Evolutionary conservation across 345 rosid species (phyloP).

Genomic region (Rhizophora mangle): DNA sequence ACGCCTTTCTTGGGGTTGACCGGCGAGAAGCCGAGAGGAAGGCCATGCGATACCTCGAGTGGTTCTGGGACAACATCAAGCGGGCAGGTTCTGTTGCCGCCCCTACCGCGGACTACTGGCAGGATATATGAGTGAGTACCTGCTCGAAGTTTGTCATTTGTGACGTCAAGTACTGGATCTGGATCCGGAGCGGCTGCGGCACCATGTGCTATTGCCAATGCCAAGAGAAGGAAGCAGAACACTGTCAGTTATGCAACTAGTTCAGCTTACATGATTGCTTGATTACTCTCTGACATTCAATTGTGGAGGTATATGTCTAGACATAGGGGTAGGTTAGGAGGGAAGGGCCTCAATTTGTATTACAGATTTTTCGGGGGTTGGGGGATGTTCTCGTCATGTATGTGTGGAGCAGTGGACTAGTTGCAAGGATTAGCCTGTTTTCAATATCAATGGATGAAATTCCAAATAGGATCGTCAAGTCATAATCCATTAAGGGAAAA

Average conservation of each 20-base stretch:
- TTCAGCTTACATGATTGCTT: too few species aligned
- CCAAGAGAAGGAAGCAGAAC: not conserved
- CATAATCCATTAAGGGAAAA: too few species aligned
- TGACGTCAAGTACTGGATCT: not conserved
- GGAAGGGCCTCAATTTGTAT: too few species aligned
- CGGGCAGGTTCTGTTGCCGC: not conserved
- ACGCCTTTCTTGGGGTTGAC: slow-evolving; percentile 20
- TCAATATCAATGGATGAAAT: too few species aligned
- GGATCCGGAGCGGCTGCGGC: not conserved
- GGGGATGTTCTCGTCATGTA: too few species aligned
- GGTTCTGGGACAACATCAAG: slow-evolving; percentile 37
- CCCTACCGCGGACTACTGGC: slow-evolving; percentile 1
- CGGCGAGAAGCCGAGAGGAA: slow-evolving; percentile 32
- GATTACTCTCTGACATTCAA: too few species aligned
- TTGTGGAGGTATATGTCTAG: too few species aligned
- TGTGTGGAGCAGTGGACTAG: too few species aligned
- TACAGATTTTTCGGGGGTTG: too few species aligned
- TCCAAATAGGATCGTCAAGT: too few species aligned
- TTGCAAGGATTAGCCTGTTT: too few species aligned
- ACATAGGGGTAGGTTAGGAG: too few species aligned
- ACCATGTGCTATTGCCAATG: not conserved
- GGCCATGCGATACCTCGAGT: slow-evolving; percentile 21
- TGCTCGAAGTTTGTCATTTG: not conserved
- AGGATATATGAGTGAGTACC: not conserved
- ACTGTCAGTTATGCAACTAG: not conserved